Evolutionary conservation across 225 moss, liverwort and hornwort genomes (phyloP).

Genomic region (Sphagnum contortum): DNA sequence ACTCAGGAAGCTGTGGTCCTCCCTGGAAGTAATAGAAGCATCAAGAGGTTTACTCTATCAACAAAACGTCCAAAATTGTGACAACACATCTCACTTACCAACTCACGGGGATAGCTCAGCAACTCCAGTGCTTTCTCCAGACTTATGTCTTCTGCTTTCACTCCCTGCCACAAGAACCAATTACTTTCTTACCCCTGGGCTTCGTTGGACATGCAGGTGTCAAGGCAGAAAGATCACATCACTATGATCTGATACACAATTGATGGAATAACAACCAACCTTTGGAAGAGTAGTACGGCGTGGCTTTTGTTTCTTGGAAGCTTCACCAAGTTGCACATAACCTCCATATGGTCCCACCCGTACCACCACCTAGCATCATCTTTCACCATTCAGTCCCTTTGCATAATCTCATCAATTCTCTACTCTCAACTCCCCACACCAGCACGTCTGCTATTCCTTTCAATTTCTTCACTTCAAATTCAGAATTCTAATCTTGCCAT

Average conservation of each 20-base stretch:
- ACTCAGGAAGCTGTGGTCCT: neutral
- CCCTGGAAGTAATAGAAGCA: neutral
- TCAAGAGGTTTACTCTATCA: no score
- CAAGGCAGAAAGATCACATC: no score
- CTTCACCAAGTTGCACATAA: conserved; percentile 77
- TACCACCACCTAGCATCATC: conserved; percentile 38
- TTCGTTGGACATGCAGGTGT: no score
- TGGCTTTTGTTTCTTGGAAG: conserved; percentile 70
- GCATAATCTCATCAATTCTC: neutral
- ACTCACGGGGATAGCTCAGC: conserved; percentile 44
- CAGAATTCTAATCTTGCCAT: neutral
- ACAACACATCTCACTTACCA: conserved; percentile 20
- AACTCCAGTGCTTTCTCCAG: conserved; percentile 39
- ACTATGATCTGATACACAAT: no score
- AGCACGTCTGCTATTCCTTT: no score
- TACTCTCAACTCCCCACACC: no score
- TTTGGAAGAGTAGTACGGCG: conserved; percentile 77
- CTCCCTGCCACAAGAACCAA: conserved; percentile 16
- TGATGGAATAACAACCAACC: conserved; percentile 17
- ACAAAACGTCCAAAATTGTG: no score
- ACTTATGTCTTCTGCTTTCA: conserved; percentile 32
- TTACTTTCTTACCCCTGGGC: no score
- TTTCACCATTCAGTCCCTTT: neutral
- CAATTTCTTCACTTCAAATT: neutral
- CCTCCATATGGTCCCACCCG: conserved; percentile 85